Conservation (phyloP, 306 rosid species). For the Hylodesmum podocarpum region DNA sequence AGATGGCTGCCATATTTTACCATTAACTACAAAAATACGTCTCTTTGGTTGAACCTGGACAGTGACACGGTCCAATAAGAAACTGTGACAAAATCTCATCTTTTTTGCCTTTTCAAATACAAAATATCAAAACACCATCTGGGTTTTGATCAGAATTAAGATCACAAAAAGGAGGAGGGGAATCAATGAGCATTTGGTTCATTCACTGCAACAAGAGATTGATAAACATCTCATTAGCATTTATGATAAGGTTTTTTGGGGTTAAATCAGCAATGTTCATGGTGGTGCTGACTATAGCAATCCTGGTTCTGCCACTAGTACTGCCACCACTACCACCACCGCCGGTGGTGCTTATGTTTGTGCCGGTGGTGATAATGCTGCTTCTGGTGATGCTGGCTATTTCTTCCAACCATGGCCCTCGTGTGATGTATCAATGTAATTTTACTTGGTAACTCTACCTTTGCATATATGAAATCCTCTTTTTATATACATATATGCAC, state of each 20-base stretch:
- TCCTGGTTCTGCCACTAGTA: conserved; percentile 38
- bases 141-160: neutral
- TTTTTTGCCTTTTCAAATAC: neutral
- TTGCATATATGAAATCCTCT: neutral
- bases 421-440: neutral
- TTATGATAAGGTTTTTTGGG: conserved; percentile 25
- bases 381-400: conserved; percentile 34
- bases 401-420: conserved; percentile 18
- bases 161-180: neutral
- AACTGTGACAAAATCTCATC: conserved; percentile 2
- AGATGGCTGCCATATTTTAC: neutral
- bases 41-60: neutral
- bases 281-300: conserved; percentile 6
- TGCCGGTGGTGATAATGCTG: conserved; percentile 37
- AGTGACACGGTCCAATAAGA: conserved; percentile 3
- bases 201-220: neutral
- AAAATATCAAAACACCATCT: neutral
- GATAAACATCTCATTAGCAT: neutral
- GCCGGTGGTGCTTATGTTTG: conserved; percentile 31
- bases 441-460: neutral
- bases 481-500: neutral
- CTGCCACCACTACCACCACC: conserved; percentile 49
- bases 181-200: neutral
- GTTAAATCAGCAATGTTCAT: conserved; percentile 18
- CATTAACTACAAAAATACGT: conserved; percentile 17